Evolutionary conservation across 305 asterid genomes (phyloP).

Genomic region (Solanum hybrid): DNA sequence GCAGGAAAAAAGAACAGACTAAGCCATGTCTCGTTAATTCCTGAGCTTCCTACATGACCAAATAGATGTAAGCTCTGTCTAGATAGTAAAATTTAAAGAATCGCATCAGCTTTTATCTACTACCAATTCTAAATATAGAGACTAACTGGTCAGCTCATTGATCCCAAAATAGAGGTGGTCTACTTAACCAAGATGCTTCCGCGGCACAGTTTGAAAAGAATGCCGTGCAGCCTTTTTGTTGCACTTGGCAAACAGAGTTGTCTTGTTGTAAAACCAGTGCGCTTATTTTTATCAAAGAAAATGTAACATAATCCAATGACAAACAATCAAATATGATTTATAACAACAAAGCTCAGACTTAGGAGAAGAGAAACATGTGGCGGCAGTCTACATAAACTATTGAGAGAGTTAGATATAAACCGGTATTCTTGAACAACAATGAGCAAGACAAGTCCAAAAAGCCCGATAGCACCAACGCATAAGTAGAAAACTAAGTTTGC

Average conservation of each 20-base stretch:
- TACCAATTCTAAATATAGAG: not conserved
- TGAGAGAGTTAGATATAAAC: constrained; percentile 34
- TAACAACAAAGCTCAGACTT: not conserved
- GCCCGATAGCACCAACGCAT: constrained; percentile 45
- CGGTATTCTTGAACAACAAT: constrained; percentile 44
- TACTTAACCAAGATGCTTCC: not conserved
- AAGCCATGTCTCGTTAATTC: not conserved
- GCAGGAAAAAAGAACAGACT: not conserved
- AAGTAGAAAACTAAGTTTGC: constrained; percentile 53
- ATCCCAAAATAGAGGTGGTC: not conserved
- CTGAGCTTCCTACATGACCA: not conserved
- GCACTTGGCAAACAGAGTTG: not conserved
- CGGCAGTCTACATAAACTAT: not conserved
- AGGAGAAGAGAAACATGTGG: not conserved
- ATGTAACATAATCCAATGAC: not conserved
- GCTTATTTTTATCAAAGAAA: not conserved
- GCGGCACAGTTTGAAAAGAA: not conserved
- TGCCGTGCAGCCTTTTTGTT: not conserved
- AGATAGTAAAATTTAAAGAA: not conserved
- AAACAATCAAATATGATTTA: not conserved
- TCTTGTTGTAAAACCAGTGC: not conserved
- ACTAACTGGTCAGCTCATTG: not conserved
- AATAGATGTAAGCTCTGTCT: not conserved
- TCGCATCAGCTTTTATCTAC: not conserved
- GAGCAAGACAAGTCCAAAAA: constrained; percentile 49